These are phyloP conservation scores for Sporisorium iseilematis-ciliati DNA, from an alignment of 1,284 basidiomycete genomes.

Conservation along the genomic window DNA sequence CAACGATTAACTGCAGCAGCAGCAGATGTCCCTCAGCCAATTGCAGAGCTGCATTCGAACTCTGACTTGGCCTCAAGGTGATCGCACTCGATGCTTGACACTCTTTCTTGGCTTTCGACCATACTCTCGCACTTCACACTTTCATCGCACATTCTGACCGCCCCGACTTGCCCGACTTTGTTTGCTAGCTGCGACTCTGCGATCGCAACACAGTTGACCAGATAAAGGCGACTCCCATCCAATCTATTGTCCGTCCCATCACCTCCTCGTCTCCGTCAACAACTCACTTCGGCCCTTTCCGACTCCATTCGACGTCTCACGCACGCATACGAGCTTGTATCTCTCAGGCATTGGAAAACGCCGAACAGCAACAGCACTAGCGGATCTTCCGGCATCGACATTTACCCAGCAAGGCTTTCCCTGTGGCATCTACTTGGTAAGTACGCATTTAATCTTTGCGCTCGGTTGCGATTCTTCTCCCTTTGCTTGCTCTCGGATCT, in stretches of 20 bases:
- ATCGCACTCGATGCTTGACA: neutral
- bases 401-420: no score
- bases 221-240: neutral
- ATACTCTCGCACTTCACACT: neutral
- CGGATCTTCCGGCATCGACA: no score
- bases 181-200: neutral
- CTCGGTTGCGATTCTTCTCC: no score
- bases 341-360: no score
- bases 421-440: no score
- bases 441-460: no score
- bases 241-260: slow-evolving; percentile 13
- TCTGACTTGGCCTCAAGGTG: slow-evolving; percentile 1
- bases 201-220: no score
- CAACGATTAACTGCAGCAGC: neutral
- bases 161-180: slow-evolving; percentile 1
- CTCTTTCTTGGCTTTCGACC: neutral
- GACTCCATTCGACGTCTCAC: neutral
- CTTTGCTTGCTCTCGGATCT: neutral
- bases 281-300: neutral
- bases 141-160: neutral
- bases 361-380: no score
- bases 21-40: slow-evolving; percentile 5
- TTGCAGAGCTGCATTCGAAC: neutral
- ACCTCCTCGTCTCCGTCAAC: neutral
- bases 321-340: no score